Percentiles rank a stretch among this genome's conserved stretches.
Evolutionary conservation across 345 rosid genomes (phyloP).

Genomic region (Sisymbrium altissimum): DNA sequence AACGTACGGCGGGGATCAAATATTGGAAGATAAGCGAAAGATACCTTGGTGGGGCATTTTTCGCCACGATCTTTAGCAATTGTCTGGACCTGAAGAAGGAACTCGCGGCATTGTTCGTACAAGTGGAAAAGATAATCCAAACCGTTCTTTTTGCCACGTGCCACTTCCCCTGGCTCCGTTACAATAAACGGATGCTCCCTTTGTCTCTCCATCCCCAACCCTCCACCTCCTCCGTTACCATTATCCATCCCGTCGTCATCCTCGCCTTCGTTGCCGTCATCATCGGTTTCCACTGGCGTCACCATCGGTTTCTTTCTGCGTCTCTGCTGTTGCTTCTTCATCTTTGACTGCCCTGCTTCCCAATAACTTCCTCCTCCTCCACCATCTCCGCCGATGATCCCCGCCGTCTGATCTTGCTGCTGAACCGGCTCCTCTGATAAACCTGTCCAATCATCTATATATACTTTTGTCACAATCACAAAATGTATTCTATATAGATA

Average conservation of each 20-base stretch:
- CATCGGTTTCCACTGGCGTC: constrained; percentile 35
- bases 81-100: constrained; percentile 85
- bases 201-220: constrained; percentile 61
- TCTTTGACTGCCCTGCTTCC: constrained; percentile 46
- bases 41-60: constrained; percentile 97
- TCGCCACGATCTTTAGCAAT: constrained; percentile 95
- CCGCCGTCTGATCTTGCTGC: constrained; percentile 52
- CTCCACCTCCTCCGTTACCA: constrained; percentile 48
- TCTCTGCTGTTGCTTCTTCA: constrained; percentile 39
- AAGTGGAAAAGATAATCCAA: constrained; percentile 97
- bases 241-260: constrained; percentile 43
- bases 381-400: constrained; percentile 35
- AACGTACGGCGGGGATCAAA: constrained; percentile 22
- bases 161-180: constrained; percentile 99
- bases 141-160: constrained; percentile 99
- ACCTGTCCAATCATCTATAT: constrained; percentile 46
- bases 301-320: constrained; percentile 42
- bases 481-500: not conserved
- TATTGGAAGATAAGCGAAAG: not conserved
- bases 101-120: constrained; percentile 96
- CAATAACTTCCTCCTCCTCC: constrained; percentile 52
- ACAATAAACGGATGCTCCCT: constrained; percentile 99
- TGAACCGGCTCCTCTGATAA: constrained; percentile 84
- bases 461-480: not conserved
- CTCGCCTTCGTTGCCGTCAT: constrained; percentile 36